Percentiles rank a stretch among this genome's conserved stretches.
Evolutionary conservation across 371 early-diverging fungal species (phyloP).

Genomic region (Coemansia sp.): DNA sequence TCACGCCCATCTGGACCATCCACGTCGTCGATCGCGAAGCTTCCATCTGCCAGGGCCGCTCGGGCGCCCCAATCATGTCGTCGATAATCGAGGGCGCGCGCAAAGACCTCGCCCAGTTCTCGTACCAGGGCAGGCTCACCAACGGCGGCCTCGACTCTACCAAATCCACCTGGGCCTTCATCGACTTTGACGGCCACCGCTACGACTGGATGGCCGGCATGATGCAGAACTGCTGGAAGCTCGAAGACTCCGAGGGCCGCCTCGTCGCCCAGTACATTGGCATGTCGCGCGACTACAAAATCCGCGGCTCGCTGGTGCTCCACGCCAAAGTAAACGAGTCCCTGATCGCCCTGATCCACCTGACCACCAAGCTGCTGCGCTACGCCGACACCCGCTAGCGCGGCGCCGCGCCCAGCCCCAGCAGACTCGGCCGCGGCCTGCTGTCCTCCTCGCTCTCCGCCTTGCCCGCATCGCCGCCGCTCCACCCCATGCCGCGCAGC

Average conservation of each 20-base stretch:
- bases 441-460: background rate
- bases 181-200: constrained; percentile 36
- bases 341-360: constrained; percentile 32
- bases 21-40: constrained; percentile 14
- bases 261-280: constrained; percentile 41
- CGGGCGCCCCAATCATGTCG: constrained; percentile 17
- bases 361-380: constrained; percentile 25
- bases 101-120: constrained; percentile 28
- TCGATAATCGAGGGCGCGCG: constrained; percentile 19
- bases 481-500: constrained; percentile 92
- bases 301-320: constrained; percentile 28
- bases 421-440: constrained; percentile 18
- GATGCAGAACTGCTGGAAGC: constrained; percentile 47
- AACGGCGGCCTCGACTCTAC: constrained; percentile 31
- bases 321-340: constrained; percentile 31
- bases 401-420: constrained; percentile 33
- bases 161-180: constrained; percentile 33
- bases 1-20: constrained; percentile 37
- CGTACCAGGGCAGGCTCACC: constrained; percentile 27
- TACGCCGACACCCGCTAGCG: constrained; percentile 11
- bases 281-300: constrained; percentile 33
- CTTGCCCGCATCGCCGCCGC: constrained; percentile 45
- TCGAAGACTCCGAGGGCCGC: constrained; percentile 26
- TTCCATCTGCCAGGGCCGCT: constrained; percentile 11
- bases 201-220: constrained; percentile 45